Evolutionary conservation across 1,284 basidiomycete genomes (phyloP), one percentile per base, ranked within the genome.

Genomic region (Coniophora puteana): DNA sequence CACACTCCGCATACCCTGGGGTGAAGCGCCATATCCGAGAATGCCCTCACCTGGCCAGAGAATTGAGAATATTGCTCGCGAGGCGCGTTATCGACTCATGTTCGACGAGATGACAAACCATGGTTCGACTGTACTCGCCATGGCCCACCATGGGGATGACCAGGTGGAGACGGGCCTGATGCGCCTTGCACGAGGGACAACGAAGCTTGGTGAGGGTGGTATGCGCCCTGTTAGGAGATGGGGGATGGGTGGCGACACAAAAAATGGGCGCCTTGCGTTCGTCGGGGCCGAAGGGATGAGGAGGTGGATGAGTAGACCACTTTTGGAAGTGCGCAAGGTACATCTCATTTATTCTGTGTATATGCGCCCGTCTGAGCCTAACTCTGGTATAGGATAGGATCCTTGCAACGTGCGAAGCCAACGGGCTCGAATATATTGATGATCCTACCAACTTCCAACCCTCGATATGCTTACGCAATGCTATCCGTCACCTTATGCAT

Each of bases 111-210:
- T 89, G 74, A 57, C 55, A 3, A 45, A 50, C 2, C 45, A 58
- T 0, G 52, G 65, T 0, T 58, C 68, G 4, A 49, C 66, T 14
- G 57, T 69, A 11, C 55, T 88, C 40, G 82, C 81, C 1, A 71
- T 82, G 36, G 87, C 74, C 0, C 87, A 90, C 50, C 87, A 90
- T 52, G 71, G 72, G 3, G 86, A 90, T 52, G 87, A 90, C 53
- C 86, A 89, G 53, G 72, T 88, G 7, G 87, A 90, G 57, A 90
- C 87, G 0, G 70, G 77, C 18, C 61, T 90, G 32, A 80, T 89
- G 70, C 76, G 88, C 7, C 55, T 84, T 14, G 67, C 71, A 5
- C 72, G 61, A 46, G 78, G 80, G 0, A 80, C 76, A 13, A 67
- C 75, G 5, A 52, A 60, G 29, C 43, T 72, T 12, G 84, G 83